Evolutionary conservation across 805 yeast genomes (phyloP), one percentile per base, ranked within the genome.

Genomic region (Candida nanaspora): DNA sequence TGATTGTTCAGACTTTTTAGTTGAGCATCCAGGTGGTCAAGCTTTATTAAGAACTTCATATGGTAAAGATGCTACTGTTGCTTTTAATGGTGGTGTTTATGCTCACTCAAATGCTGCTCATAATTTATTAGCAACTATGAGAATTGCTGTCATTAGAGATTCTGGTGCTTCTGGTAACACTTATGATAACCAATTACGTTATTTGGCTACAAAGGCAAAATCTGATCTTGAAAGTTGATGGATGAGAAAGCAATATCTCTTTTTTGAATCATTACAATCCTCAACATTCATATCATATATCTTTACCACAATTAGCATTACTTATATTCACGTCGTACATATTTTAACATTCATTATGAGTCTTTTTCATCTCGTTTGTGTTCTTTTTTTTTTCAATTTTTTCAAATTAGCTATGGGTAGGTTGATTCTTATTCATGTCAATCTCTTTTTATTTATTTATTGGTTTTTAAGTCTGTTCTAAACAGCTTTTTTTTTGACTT

Each of bases 101-200:
- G 78, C 84, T 11, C 94, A 85, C 57, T 81, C 91, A 8, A 85
- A 84, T 52, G 93, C 94, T 46, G 94, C 93, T 19, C 88, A 82
- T 61, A 85, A 85, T 61, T 65, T 84, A 56, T 72, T 85, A 61
- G 87, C 91, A 16, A 78, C 83, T 14, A 76, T 83, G 85, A 79
- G 94, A 70, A 79, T 85, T 15, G 93, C 91, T 21, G 82, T 85
- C 33, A 74, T 84, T 45, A 72, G 79, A 59, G 89, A 81, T 47
- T 70, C 80, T 38, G 76, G 74, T 49, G 85, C 80, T 33, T 66
- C 68, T 38, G 68, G 68, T 38, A 68, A 78, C 50, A 78, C 82
- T 16, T 77, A 66, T 51, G 70, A 62, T 39, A 59, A 68, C 49
- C 83, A 77, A 62, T 40, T 52, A 15, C 46, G 48, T 36, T 57